These are phyloP conservation scores for Stellera chamaejasme DNA, from an alignment of 345 rosid species.

Conservation along the genomic window DNA sequence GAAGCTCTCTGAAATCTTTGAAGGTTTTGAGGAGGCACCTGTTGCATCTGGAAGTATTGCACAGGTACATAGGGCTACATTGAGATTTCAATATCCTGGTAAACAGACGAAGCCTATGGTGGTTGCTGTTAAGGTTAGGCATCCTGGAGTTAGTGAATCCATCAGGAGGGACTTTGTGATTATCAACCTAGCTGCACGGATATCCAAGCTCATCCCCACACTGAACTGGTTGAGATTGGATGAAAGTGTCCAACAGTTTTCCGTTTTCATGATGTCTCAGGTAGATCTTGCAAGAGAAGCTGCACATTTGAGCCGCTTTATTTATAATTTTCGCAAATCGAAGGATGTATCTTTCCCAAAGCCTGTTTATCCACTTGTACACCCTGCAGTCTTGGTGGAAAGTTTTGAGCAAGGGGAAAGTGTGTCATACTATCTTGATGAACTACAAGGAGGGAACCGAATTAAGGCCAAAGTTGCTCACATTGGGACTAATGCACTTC, in stretches of 20 bases:
- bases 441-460: constrained; percentile 53
- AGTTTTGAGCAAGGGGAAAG: constrained; percentile 87
- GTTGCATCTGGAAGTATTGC: constrained; percentile 98
- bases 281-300: constrained; percentile 99
- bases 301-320: constrained; percentile 83
- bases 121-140: constrained; percentile 95
- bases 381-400: constrained; percentile 93
- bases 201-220: constrained; percentile 55
- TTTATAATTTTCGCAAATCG: constrained; percentile 81
- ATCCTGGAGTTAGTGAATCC: constrained; percentile 88
- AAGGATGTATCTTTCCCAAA: constrained; percentile 92
- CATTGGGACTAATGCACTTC: constrained; percentile 85
- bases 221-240: constrained; percentile 87
- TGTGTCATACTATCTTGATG: constrained; percentile 77
- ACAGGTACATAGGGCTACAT: constrained; percentile 79
- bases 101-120: constrained; percentile 48
- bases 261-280: constrained; percentile 93
- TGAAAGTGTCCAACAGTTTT: constrained; percentile 91
- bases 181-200: constrained; percentile 57
- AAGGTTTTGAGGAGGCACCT: constrained; percentile 72
- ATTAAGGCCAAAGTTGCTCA: constrained; percentile 76
- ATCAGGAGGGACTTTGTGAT: constrained; percentile 77
- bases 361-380: constrained; percentile 88
- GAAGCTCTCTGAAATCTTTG: constrained; percentile 69
- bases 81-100: constrained; percentile 69